Evolutionary conservation across 345 rosid species (phyloP).

Genomic region (Euphorbia pulcherrima): DNA sequence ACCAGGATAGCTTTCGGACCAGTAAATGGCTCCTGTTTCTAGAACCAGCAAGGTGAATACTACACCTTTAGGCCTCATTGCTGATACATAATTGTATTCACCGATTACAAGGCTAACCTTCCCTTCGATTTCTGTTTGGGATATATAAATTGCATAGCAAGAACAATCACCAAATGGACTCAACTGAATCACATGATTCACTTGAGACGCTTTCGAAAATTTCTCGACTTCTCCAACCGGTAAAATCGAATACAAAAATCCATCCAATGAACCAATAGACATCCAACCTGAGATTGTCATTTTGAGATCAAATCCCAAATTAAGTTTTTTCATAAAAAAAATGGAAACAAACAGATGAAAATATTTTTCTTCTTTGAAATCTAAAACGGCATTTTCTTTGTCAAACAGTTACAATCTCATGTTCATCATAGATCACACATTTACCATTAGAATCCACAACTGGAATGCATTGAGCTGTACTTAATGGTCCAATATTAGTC

Average conservation of each 20-base stretch:
- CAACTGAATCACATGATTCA: slow-evolving; percentile 52
- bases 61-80: slow-evolving; percentile 51
- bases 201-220: slow-evolving; percentile 35
- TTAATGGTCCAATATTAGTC: slow-evolving; percentile 56
- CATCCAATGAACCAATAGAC: slow-evolving; percentile 81
- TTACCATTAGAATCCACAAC: slow-evolving; percentile 69
- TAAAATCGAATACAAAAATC: slow-evolving; percentile 71
- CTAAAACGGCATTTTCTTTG: not conserved
- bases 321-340: not conserved
- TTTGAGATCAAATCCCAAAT: not conserved
- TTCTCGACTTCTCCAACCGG: slow-evolving; percentile 56
- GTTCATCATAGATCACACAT: not conserved
- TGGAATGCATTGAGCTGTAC: slow-evolving; percentile 39
- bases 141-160: slow-evolving; percentile 59
- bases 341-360: not conserved
- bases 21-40: slow-evolving; percentile 53
- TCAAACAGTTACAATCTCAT: not conserved
- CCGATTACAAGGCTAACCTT: slow-evolving; percentile 36
- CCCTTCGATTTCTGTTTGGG: slow-evolving; percentile 62
- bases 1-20: slow-evolving; percentile 88
- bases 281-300: slow-evolving; percentile 51
- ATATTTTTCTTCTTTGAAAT: not conserved
- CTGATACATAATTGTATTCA: slow-evolving; percentile 42
- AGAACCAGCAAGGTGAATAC: slow-evolving; percentile 67
- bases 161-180: slow-evolving; percentile 68